Conservation (phyloP, 306 rosid genomes). For the Phaseolus lunatus region DNA sequence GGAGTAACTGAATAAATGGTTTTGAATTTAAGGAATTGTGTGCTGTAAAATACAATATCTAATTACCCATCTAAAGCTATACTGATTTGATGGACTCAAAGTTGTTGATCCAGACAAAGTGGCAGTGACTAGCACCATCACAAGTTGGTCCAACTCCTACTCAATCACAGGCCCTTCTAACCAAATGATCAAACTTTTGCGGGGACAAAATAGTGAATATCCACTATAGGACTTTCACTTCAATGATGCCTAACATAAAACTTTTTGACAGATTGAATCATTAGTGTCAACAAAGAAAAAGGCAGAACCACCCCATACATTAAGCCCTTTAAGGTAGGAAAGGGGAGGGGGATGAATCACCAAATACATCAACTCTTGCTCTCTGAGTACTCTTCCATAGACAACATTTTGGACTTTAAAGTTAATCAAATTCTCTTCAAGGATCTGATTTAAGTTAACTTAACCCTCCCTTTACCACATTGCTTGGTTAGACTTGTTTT, state of each 20-base stretch:
- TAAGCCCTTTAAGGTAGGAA: slow-evolving; percentile 33
- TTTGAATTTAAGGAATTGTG: neutral
- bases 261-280: slow-evolving; percentile 43
- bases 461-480: slow-evolving; percentile 23
- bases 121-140: slow-evolving; percentile 35
- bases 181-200: slow-evolving; percentile 39
- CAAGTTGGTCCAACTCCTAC: slow-evolving; percentile 49
- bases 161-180: slow-evolving; percentile 33
- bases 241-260: slow-evolving; percentile 24
- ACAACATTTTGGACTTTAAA: slow-evolving; percentile 20
- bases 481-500: slow-evolving; percentile 13
- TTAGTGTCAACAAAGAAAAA: slow-evolving; percentile 41
- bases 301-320: neutral
- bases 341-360: slow-evolving; percentile 17
- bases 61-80: slow-evolving; percentile 37
- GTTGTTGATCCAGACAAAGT: slow-evolving; percentile 41
- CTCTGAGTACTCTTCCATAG: slow-evolving; percentile 26
- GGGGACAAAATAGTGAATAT: slow-evolving; percentile 47
- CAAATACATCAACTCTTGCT: neutral
- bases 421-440: slow-evolving; percentile 9
- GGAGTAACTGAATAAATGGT: neutral
- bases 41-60: slow-evolving; percentile 40
- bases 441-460: neutral
- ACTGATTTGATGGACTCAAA: slow-evolving; percentile 60
- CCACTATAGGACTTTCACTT: slow-evolving; percentile 43